phyloP scores from a whole-genome alignment of 768 basidiomycete species.

The Phlegmacium glaucopus region DNA sequence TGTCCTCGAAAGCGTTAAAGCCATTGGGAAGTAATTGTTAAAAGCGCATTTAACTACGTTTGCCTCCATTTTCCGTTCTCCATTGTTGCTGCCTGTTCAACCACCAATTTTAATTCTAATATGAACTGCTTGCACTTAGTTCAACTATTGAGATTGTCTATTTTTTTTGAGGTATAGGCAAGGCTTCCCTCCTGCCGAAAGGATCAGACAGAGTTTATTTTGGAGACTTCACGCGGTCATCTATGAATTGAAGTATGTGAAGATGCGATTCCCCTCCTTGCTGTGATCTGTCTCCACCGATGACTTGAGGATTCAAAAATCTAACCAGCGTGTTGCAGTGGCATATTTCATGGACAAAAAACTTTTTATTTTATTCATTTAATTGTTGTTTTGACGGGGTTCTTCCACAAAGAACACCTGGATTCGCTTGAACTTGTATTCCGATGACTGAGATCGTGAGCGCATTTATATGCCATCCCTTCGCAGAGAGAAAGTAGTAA shows the following conservation, averaged over 20 bases:
- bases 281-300: slow-evolving; percentile 9
- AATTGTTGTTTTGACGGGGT: no score
- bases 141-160: not conserved
- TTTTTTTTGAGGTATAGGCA: not conserved
- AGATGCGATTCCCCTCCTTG: not conserved
- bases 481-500: slow-evolving; percentile 39
- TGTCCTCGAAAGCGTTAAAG: slow-evolving; percentile 38
- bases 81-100: not conserved
- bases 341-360: not conserved
- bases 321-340: slow-evolving; percentile 30
- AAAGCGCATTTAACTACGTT: not conserved
- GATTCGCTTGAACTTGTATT: slow-evolving; percentile 49
- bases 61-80: not conserved
- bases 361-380: no score
- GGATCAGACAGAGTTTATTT: not conserved
- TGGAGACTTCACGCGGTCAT: slow-evolving; percentile 3
- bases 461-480: slow-evolving; percentile 56
- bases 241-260: not conserved
- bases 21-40: slow-evolving; percentile 24
- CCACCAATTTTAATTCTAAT: not conserved
- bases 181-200: no score
- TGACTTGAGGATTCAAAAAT: slow-evolving; percentile 33
- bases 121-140: not conserved
- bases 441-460: slow-evolving; percentile 51
- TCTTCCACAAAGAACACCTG: slow-evolving; percentile 47